Conservation (phyloP, 176 grass and related monocot species). For the Ampelocalamus luodianensis region DNA sequence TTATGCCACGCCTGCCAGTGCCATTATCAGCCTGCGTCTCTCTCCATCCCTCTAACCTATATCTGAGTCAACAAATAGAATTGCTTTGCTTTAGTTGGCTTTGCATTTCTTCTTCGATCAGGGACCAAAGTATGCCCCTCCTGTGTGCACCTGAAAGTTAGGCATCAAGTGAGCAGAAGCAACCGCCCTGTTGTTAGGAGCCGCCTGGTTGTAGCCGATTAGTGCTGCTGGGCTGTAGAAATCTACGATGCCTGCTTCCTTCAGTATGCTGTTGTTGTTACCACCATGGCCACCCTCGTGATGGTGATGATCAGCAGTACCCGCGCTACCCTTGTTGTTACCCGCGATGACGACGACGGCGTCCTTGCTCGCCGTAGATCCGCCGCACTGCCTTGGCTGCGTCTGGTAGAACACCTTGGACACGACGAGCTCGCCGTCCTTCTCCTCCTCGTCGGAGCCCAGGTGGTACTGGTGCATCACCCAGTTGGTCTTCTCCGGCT, state of each 20-base stretch:
- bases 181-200: constrained; percentile 52
- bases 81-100: constrained; percentile 30
- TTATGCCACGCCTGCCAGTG: constrained; percentile 26
- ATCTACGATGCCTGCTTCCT: constrained; percentile 69
- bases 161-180: constrained; percentile 67
- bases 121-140: constrained; percentile 70
- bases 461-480: constrained; percentile 99
- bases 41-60: constrained; percentile 49
- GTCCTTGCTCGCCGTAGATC: constrained; percentile 41
- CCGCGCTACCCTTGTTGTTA: constrained; percentile 5
- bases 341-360: constrained; percentile 25
- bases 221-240: constrained; percentile 67
- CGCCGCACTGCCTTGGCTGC: constrained; percentile 88
- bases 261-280: constrained; percentile 45
- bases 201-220: constrained; percentile 69
- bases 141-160: constrained; percentile 84
- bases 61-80: constrained; percentile 37
- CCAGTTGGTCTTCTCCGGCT: constrained; percentile 99
- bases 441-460: constrained; percentile 95
- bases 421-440: constrained; percentile 96
- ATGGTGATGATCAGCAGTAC: constrained; percentile 30
- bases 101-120: constrained; percentile 41
- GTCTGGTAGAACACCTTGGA: constrained; percentile 99
- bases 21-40: constrained; percentile 17
- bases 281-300: constrained; percentile 29